Evolutionary conservation across 768 basidiomycete genomes (phyloP), one percentile per base, ranked within the genome.

Genomic region (Sporobolomyces roseus): DNA sequence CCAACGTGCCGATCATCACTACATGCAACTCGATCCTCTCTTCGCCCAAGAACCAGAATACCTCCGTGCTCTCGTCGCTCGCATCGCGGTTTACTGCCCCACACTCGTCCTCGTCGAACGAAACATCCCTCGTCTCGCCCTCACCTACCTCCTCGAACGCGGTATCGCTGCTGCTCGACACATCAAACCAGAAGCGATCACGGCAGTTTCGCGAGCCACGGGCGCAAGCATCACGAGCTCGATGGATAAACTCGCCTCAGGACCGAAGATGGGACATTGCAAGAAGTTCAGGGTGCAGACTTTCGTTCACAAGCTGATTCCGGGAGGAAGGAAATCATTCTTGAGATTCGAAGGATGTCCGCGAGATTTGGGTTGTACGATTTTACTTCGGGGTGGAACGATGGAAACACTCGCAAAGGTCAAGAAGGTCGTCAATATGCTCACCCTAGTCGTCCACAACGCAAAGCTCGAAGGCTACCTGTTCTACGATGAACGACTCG

Each of bases 321-420:
- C 93, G n/a, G 93, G 92, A 25, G 84, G 84, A 23, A 84, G 96
- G 63, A 99, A 99, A 81, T 91, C 94, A 0, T 89, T 91, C 76
- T 93, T 99, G 91, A 88, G 96, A 1, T 98, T 99, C 75, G 96
- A 99, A 79, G 94, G 94, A 2, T 96, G 93, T 75, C 88, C 85
- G 76, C 84, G 85, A 56, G 91, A 96, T 70, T 88, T 91, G 84
- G 93, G 93, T 0, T 97, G 93, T 72, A 98, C 96, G 3, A 88
- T 99, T 73, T 83, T 98, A 45, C 79, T 99, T 52, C 85, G 96
- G 49, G 96, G 96, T 14, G 93, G 85, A 5, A 85, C 93, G 75
- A 83, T 88, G 63, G 87, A 88, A 45, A 90, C 86, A 0, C 80
- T 99, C 62, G 83, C 84, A 59, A 87, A 87, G 61, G 84, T 98